These are phyloP conservation scores for Fusarium brachygibbosum DNA, from an alignment of 2,329 filamentous ascomycete species.

Conservation along the genomic window DNA sequence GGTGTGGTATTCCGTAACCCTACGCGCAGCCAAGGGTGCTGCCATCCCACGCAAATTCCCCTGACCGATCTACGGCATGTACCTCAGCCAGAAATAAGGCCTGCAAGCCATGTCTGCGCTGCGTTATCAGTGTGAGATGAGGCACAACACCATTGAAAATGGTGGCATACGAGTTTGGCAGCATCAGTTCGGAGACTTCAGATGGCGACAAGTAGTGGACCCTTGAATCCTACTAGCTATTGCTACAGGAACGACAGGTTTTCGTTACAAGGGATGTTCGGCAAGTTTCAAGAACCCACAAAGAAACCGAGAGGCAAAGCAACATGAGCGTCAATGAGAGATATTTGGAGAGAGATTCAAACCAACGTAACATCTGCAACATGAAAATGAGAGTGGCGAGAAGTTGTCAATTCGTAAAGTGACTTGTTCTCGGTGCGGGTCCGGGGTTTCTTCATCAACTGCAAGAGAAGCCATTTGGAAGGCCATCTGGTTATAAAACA, in stretches of 20 bases:
- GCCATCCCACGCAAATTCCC: conserved; percentile 42
- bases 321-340: conserved; percentile 1
- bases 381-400: conserved; percentile 24
- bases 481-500: not conserved
- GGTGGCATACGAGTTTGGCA: conserved; percentile 10
- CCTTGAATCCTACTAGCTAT: not conserved
- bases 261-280: too few relatives aligned
- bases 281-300: conserved; percentile 22
- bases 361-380: conserved; percentile 9
- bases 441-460: conserved; percentile 16
- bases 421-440: conserved; percentile 15
- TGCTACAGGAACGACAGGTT: not conserved
- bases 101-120: conserved; percentile 29
- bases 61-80: conserved; percentile 38
- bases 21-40: conserved; percentile 37
- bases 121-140: conserved; percentile 23
- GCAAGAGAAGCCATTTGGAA: conserved; percentile 17
- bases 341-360: conserved; percentile 5
- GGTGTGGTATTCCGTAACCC: conserved; percentile 42
- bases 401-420: not conserved
- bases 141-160: conserved; percentile 1
- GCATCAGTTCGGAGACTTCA: conserved; percentile 4
- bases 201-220: not conserved
- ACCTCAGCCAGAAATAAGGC: conserved; percentile 19
- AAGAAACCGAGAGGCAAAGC: conserved; percentile 20